Conservation (phyloP, 139 green algal genomes). For the Nannochloris sp. region DNA sequence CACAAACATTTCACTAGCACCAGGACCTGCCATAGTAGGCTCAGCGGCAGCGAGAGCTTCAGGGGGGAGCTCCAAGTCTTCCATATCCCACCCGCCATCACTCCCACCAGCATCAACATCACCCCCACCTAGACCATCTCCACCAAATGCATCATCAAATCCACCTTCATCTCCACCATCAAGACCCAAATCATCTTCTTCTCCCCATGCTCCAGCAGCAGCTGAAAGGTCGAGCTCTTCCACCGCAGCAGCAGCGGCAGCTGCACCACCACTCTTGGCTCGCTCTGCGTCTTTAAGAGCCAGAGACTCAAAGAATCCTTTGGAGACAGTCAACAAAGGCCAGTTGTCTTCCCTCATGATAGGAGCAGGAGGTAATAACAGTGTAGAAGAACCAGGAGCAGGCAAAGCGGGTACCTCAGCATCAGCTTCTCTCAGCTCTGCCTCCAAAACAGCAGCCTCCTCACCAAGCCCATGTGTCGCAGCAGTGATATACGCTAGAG, state of each 20-base stretch:
- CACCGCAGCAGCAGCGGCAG: slow-evolving; percentile 19
- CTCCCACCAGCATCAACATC: slow-evolving; percentile 23
- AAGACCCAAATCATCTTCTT: slow-evolving; percentile 67
- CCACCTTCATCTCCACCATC: slow-evolving; percentile 38
- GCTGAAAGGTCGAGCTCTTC: slow-evolving; percentile 57
- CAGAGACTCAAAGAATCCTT: slow-evolving; percentile 94
- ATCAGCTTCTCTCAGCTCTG: slow-evolving; percentile 42
- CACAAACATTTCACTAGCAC: slow-evolving; percentile 53
- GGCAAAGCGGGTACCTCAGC: slow-evolving; percentile 17
- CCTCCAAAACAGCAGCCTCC: slow-evolving; percentile 52
- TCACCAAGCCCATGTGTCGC: slow-evolving; percentile 74
- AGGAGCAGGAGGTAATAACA: slow-evolving; percentile 62
- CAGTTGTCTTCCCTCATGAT: slow-evolving; percentile 91
- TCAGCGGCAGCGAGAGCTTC: slow-evolving; percentile 31
- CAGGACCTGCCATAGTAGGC: not conserved
- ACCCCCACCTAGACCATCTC: slow-evolving; percentile 26
- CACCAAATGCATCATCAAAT: slow-evolving; percentile 24
- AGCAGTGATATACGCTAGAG: slow-evolving; percentile 90
- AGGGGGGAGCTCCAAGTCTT: slow-evolving; percentile 80
- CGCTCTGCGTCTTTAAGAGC: slow-evolving; percentile 54
- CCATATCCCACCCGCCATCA: slow-evolving; percentile 94
- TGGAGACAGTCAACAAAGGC: slow-evolving; percentile 93
- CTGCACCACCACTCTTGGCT: slow-evolving; percentile 10
- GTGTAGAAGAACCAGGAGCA: slow-evolving; percentile 10
- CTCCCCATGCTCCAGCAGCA: slow-evolving; percentile 70